These are phyloP conservation scores for Pythium pyrilobum DNA, from an alignment of 352 stramenopile species.

Conservation along the genomic window DNA sequence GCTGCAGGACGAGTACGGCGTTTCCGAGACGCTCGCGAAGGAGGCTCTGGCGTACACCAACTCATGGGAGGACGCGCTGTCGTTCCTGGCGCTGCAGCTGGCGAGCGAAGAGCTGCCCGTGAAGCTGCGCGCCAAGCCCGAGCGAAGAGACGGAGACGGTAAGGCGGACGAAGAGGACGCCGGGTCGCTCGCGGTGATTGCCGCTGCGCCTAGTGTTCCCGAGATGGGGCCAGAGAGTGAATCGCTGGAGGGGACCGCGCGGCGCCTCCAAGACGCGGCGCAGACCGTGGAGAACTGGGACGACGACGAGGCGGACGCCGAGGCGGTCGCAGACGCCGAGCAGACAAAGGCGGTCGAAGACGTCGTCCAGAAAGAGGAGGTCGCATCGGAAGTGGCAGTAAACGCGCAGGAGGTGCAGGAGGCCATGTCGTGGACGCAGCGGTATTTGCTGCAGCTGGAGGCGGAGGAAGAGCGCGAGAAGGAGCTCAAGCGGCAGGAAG, in stretches of 20 bases:
- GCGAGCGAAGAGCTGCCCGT: constrained; percentile 49
- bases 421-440: constrained; percentile 72
- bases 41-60: constrained; percentile 60
- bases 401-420: constrained; percentile 10
- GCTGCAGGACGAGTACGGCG: constrained; percentile 49
- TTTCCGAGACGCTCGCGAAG: constrained; percentile 19
- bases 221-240: neutral
- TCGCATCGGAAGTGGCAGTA: neutral
- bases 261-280: neutral
- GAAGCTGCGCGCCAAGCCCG: constrained; percentile 31
- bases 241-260: constrained; percentile 2
- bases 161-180: constrained; percentile 10
- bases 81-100: constrained; percentile 54
- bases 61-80: constrained; percentile 58
- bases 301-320: constrained; percentile 13
- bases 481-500: constrained; percentile 31
- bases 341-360: neutral
- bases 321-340: neutral
- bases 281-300: constrained; percentile 21
- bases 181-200: constrained; percentile 31
- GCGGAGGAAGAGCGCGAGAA: constrained; percentile 29
- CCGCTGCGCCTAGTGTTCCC: neutral
- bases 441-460: constrained; percentile 61
- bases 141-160: neutral
- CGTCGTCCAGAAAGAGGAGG: neutral